Percentiles rank a stretch among this genome's conserved stretches.
Conservation (phyloP, 225 moss, liverwort and hornwort species). For the Pseudisothecium myosuroides region DNA sequence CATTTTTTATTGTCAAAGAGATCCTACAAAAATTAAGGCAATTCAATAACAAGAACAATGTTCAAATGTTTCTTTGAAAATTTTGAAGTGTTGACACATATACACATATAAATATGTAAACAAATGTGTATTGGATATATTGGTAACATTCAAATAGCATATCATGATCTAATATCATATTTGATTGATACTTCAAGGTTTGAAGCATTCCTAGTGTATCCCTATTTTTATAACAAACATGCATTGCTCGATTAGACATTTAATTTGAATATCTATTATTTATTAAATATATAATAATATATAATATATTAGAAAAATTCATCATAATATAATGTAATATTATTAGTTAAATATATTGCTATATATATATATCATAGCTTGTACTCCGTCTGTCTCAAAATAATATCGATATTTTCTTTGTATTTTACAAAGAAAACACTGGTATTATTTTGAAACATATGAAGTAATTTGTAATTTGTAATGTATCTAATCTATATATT, state of each 20-base stretch:
- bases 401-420: no score
- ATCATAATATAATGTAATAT: neutral
- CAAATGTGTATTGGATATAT: neutral
- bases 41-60: no score
- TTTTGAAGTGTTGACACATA: neutral
- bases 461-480: neutral
- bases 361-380: neutral
- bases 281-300: neutral
- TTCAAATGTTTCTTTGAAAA: no score
- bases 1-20: no score
- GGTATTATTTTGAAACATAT: no score
- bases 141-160: neutral
- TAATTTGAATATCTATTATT: neutral
- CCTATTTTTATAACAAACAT: neutral
- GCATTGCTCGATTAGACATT: neutral
- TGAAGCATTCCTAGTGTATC: neutral
- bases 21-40: no score
- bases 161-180: no score
- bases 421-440: no score
- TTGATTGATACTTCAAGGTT: neutral
- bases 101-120: neutral
- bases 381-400: no score
- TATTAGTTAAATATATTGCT: neutral
- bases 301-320: no score
- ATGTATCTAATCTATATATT: neutral